Evolutionary conservation across 2,329 filamentous ascomycete genomes (phyloP).

Genomic region (Zymoseptoria tritici): DNA sequence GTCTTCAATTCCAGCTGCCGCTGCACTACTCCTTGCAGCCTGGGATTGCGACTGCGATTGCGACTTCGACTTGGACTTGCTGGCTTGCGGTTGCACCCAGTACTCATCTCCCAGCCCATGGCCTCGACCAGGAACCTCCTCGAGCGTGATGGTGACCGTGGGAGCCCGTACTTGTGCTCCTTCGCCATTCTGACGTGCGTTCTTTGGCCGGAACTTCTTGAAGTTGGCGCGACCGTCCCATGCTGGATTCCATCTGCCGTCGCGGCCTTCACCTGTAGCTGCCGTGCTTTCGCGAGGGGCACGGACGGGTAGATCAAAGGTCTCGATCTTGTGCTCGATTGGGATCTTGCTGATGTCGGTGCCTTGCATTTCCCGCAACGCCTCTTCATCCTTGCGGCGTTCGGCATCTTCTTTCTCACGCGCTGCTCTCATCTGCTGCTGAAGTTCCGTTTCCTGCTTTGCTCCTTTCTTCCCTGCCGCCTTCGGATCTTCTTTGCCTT

Average conservation of each 20-base stretch:
- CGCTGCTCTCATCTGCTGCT: slow-evolving; percentile 53
- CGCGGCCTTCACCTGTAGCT: slow-evolving; percentile 32
- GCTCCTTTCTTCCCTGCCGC: slow-evolving; percentile 36
- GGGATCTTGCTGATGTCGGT: slow-evolving; percentile 67
- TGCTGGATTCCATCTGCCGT: slow-evolving; percentile 69
- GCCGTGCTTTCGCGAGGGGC: slow-evolving; percentile 23
- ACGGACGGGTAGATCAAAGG: slow-evolving; percentile 56
- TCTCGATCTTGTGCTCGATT: slow-evolving; percentile 61
- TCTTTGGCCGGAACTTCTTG: slow-evolving; percentile 65
- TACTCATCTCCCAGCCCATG: slow-evolving; percentile 71
- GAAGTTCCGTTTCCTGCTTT: slow-evolving; percentile 59
- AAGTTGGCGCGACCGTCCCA: slow-evolving; percentile 98
- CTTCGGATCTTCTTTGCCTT: slow-evolving; percentile 31
- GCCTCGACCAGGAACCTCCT: slow-evolving; percentile 63
- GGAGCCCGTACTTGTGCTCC: not conserved
- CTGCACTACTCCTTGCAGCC: not conserved
- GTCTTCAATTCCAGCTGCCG: slow-evolving; percentile 12
- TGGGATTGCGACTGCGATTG: slow-evolving; percentile 14
- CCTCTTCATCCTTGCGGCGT: slow-evolving; percentile 58
- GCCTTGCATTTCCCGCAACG: slow-evolving; percentile 49
- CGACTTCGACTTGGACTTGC: slow-evolving; percentile 12
- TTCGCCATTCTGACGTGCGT: slow-evolving; percentile 33
- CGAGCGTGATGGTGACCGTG: slow-evolving; percentile 60
- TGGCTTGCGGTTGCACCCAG: slow-evolving; percentile 51
- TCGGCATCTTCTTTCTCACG: slow-evolving; percentile 47